phyloP scores from a whole-genome alignment of 2,329 filamentous ascomycete genomes.

The Talaromyces amestolkiae region DNA sequence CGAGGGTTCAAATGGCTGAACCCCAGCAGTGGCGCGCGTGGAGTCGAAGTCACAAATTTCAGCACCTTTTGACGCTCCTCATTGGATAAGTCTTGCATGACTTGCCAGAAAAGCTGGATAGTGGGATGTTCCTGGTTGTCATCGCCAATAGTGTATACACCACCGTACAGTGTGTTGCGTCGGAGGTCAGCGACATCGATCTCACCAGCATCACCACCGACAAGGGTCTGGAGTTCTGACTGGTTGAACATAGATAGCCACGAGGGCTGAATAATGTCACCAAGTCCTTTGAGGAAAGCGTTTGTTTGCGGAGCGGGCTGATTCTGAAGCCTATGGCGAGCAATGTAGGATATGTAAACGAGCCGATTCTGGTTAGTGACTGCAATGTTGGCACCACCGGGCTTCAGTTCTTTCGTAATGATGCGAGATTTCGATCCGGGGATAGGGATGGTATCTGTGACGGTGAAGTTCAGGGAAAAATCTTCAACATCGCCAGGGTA shows the following conservation, averaged over 20 bases:
- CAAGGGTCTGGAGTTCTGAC: slow-evolving; percentile 84
- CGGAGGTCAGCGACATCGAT: slow-evolving; percentile 87
- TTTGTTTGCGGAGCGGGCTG: slow-evolving; percentile 80
- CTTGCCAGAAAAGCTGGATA: slow-evolving; percentile 84
- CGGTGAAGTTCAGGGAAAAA: slow-evolving; percentile 82
- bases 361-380: slow-evolving; percentile 92
- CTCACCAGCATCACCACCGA: slow-evolving; percentile 79
- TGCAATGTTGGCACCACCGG: slow-evolving; percentile 69
- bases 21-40: slow-evolving; percentile 81
- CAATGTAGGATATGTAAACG: slow-evolving; percentile 91
- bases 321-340: slow-evolving; percentile 76
- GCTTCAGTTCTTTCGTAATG: slow-evolving; percentile 71
- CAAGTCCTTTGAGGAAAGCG: slow-evolving; percentile 82
- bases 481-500: slow-evolving; percentile 77
- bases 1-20: slow-evolving; percentile 80
- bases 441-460: slow-evolving; percentile 66
- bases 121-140: slow-evolving; percentile 83
- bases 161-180: slow-evolving; percentile 79
- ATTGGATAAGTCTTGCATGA: slow-evolving; percentile 74
- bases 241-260: slow-evolving; percentile 99
- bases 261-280: slow-evolving; percentile 80
- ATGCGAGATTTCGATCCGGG: slow-evolving; percentile 56
- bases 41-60: slow-evolving; percentile 94
- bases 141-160: slow-evolving; percentile 84
- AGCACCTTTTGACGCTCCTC: slow-evolving; percentile 78